Evolutionary conservation across 169 alveolate species (phyloP).

Genomic region (Plasmodium inui): DNA sequence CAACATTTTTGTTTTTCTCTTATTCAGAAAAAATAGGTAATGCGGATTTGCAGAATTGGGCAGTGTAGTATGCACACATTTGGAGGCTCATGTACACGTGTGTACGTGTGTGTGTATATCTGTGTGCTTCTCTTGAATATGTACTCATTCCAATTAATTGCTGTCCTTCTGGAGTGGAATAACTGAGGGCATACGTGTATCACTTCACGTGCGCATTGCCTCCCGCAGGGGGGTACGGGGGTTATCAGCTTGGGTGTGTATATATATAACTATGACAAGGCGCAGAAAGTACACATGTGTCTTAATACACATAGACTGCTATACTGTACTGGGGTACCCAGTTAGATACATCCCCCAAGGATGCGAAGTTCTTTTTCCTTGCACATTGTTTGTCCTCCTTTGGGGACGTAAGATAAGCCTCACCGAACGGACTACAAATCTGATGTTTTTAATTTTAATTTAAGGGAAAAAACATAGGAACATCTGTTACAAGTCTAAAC

Average conservation of each 20-base stretch:
- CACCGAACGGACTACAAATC: not conserved
- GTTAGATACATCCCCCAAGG: not conserved
- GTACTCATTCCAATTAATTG: not conserved
- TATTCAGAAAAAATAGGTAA: not conserved
- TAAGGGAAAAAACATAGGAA: not conserved
- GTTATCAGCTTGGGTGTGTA: not conserved
- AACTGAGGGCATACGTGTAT: not conserved
- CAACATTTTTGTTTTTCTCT: conserved; percentile 12
- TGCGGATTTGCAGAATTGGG: not conserved
- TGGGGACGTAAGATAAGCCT: not conserved
- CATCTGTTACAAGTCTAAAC: not conserved
- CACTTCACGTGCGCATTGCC: not conserved
- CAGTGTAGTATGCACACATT: not conserved
- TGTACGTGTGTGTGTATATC: not conserved
- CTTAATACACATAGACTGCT: not conserved
- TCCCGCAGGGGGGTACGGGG: not conserved
- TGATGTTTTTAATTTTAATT: not conserved
- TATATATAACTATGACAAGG: not conserved
- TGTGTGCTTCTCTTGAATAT: not conserved
- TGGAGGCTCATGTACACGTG: not conserved
- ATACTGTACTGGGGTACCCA: not conserved
- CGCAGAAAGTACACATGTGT: not conserved
- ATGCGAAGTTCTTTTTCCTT: not conserved
- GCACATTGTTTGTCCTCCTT: not conserved
- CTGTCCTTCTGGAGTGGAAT: not conserved